Conservation (phyloP, 2,329 filamentous ascomycete genomes). For the Hypoxylon sp. region DNA sequence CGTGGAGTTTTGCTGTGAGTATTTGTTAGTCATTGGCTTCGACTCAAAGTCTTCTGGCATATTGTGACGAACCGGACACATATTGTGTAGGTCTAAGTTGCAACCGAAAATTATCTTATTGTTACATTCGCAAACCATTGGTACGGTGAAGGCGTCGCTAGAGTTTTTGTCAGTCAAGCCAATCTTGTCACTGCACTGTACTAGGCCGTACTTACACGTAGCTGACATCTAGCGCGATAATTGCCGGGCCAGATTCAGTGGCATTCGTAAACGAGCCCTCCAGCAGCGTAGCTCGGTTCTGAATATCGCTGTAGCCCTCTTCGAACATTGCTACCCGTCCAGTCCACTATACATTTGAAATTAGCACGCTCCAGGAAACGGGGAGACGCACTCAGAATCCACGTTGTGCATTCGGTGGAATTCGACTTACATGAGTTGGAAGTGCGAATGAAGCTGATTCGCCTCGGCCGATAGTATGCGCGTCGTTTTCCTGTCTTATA, state of each 20-base stretch:
- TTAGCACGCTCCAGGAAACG: constrained; percentile 7
- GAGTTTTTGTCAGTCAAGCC: constrained; percentile 13
- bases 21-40: constrained; percentile 10
- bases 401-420: neutral
- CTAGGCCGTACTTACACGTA: constrained; percentile 45
- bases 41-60: neutral
- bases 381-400: neutral
- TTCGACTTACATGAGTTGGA: constrained; percentile 43
- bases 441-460: constrained; percentile 37
- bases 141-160: constrained; percentile 49
- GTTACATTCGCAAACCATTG: constrained; percentile 46
- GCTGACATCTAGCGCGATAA: constrained; percentile 46
- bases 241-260: constrained; percentile 1
- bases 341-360: constrained; percentile 40
- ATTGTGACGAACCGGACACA: constrained; percentile 45
- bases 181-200: neutral
- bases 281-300: constrained; percentile 42
- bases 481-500: constrained; percentile 10
- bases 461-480: constrained; percentile 16
- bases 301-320: constrained; percentile 20
- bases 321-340: constrained; percentile 46
- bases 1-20: constrained; percentile 33
- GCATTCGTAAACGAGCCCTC: constrained; percentile 43
- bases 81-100: constrained; percentile 44
- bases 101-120: constrained; percentile 39